A percentile compares a stretch with the other conserved stretches of the same genome.
These are phyloP conservation scores for Cardiospermum halicacabum DNA, from an alignment of 345 rosid genomes.

Conservation along the genomic window DNA sequence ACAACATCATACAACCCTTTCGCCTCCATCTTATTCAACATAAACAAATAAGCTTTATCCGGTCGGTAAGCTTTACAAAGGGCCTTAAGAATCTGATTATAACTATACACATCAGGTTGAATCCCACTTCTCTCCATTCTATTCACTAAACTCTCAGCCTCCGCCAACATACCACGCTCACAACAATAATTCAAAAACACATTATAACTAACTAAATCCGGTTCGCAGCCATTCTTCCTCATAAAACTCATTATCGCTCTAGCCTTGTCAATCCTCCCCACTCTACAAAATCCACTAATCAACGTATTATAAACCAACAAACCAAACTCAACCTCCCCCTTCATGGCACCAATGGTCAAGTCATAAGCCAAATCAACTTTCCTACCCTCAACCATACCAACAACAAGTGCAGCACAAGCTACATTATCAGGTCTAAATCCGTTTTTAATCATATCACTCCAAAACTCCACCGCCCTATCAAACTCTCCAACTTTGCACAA, in stretches of 20 bases:
- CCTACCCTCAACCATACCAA: constrained; percentile 63
- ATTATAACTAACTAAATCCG: constrained; percentile 81
- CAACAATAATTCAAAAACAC: constrained; percentile 71
- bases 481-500: constrained; percentile 52
- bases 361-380: constrained; percentile 91
- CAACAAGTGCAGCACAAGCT: constrained; percentile 58
- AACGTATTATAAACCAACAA: constrained; percentile 64
- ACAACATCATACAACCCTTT: constrained; percentile 70
- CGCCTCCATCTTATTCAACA: constrained; percentile 59
- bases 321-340: constrained; percentile 47
- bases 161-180: constrained; percentile 52
- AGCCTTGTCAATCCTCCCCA: constrained; percentile 74
- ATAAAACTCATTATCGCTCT: constrained; percentile 62
- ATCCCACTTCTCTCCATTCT: constrained; percentile 72
- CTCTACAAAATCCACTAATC: constrained; percentile 77
- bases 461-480: constrained; percentile 48
- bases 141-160: constrained; percentile 51
- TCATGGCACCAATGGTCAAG: constrained; percentile 59
- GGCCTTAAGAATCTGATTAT: constrained; percentile 77
- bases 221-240: constrained; percentile 59
- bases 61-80: constrained; percentile 52
- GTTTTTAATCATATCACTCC: constrained; percentile 61
- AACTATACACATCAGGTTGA: constrained; percentile 74
- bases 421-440: constrained; percentile 60
- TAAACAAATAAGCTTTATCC: constrained; percentile 51